Evolutionary conservation across 2,329 filamentous ascomycete genomes (phyloP), one percentile per base, ranked within the genome.

Genomic region (Colletotrichum magnum): DNA sequence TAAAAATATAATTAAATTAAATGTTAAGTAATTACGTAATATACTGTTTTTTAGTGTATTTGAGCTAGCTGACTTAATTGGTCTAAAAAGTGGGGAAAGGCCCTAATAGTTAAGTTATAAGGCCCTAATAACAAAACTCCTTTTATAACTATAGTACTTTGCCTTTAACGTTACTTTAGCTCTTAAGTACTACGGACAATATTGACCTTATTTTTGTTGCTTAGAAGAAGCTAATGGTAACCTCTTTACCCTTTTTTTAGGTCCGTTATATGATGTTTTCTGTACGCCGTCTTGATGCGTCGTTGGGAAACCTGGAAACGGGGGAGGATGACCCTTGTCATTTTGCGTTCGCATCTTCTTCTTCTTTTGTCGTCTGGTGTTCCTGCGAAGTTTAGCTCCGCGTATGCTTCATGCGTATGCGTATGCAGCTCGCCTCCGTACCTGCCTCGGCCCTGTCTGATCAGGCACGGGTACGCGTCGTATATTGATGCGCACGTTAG

Each of bases 191-290:
- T 32, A 57, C 63, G 32, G 32, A 52, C 45, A 26, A 21, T 15
- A 16, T 26, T 9, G 18, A n/a, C n/a, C 6, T 61, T 36, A 26
- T 69, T 69, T 65, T 67, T 50, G 67, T 69, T 45, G 56, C 56
- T 45, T 47, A 51, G 6, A 21, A 13, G 36, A 28, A 15, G 50
- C 62, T 62, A 66, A 60, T 60, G 56, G 13, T 6, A 10, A 36
- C 32, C 7, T 36, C 6, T 36, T 36, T 9, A 9, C 10, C 7
- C 32, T 36, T 10, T 10, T 36, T 10, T 36, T 10, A 36, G 32
- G 36, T 16, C 18, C 56, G 26, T 69, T 56, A 41, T 32, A 26
- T 67, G 56, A 67, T 43, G 50, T 21, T 36, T 24, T 28, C 24
- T 61, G 56, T 57, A 57, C 56, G 48, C 62, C 62, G 24, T 65